phyloP scores from a whole-genome alignment of 768 basidiomycete species.

The Agrocybe praecox region DNA sequence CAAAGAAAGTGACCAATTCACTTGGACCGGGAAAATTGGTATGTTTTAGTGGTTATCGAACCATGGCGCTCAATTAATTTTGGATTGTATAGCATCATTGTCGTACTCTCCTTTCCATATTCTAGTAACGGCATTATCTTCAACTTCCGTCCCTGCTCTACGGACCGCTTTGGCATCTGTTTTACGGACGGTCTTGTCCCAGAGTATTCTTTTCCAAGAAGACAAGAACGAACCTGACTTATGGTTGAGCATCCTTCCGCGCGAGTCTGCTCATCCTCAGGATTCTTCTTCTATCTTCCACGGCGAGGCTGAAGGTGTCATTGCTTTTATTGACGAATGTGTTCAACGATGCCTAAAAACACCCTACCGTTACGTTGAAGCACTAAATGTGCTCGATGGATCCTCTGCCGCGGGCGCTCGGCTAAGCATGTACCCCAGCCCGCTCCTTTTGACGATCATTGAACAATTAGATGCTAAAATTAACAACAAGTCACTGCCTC shows the following conservation, averaged over 20 bases:
- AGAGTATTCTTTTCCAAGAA: constrained; percentile 81
- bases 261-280: constrained; percentile 33
- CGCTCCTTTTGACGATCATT: constrained; percentile 76
- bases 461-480: constrained; percentile 79
- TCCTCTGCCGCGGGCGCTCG: constrained; percentile 10
- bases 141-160: constrained; percentile 51
- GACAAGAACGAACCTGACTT: constrained; percentile 67
- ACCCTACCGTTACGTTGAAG: constrained; percentile 86
- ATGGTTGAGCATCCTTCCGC: constrained; percentile 75
- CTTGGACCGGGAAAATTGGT: constrained; percentile 79
- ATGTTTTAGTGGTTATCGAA: constrained; percentile 21
- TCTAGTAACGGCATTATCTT: constrained; percentile 66
- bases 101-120: constrained; percentile 71
- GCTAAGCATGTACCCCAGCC: constrained; percentile 56
- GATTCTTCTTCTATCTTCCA: constrained; percentile 52
- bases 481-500: constrained; percentile 49
- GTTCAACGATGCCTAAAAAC: constrained; percentile 79
- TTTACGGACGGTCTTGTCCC: constrained; percentile 63
- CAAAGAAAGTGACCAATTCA: constrained; percentile 78
- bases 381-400: constrained; percentile 42
- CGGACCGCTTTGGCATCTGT: constrained; percentile 50
- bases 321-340: constrained; percentile 85
- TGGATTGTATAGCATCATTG: constrained; percentile 35
- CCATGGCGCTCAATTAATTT: neutral
- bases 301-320: constrained; percentile 58